A percentile compares a stretch with the other conserved stretches of the same genome.
phyloP scores from a whole-genome alignment of 2,329 filamentous ascomycete species.

The Xylaria sp. region DNA sequence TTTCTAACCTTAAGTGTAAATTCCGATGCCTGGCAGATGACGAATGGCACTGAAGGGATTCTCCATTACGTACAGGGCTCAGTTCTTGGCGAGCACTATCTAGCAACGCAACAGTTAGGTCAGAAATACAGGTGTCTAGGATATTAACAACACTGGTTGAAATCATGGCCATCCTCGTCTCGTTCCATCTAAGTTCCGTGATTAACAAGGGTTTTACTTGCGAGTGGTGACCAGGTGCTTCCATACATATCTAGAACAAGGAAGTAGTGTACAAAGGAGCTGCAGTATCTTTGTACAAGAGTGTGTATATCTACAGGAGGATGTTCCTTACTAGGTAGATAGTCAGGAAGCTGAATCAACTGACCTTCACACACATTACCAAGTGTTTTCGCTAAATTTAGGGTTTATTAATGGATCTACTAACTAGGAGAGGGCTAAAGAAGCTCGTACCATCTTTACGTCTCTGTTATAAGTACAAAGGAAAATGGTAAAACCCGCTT shows the following conservation, averaged over 20 bases:
- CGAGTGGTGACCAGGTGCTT: no score
- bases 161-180: background rate
- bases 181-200: background rate
- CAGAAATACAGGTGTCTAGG: no score
- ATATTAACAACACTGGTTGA: background rate
- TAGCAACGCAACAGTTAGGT: no score
- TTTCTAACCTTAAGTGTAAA: background rate
- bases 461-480: background rate
- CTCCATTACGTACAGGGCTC: background rate
- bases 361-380: no score
- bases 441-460: background rate
- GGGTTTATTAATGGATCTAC: background rate
- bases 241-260: no score
- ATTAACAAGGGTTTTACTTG: no score
- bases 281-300: background rate
- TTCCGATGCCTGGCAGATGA: background rate
- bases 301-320: no score
- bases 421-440: background rate
- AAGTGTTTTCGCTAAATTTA: background rate
- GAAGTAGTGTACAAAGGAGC: no score
- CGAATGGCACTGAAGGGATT: background rate
- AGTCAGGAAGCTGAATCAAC: no score
- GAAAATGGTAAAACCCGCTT: background rate
- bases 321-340: no score
- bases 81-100: background rate